Conservation (phyloP, 2,329 filamentous ascomycete species). For the Spiromastix sp. region DNA sequence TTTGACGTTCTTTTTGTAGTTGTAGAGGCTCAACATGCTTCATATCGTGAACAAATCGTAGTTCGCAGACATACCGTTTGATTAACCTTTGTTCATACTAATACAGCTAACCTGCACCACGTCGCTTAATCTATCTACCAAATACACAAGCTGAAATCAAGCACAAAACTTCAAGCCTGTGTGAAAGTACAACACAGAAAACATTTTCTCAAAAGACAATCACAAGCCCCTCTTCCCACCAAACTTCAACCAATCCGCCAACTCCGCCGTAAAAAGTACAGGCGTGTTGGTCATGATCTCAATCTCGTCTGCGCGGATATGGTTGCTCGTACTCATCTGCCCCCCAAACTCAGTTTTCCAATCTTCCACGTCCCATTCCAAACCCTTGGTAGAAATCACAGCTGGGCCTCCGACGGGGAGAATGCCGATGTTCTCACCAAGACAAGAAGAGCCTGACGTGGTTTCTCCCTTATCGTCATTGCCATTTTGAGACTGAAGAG, state of each 20-base stretch:
- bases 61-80: no score
- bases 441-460: constrained; percentile 23
- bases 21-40: no score
- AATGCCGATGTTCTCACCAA: constrained; percentile 76
- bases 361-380: constrained; percentile 82
- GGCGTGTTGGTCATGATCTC: constrained; percentile 52
- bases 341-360: constrained; percentile 72
- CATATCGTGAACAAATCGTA: no score
- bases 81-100: no score
- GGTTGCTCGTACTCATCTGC: constrained; percentile 70
- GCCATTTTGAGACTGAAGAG: constrained; percentile 10
- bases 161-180: no score
- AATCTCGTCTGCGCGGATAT: constrained; percentile 52
- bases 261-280: constrained; percentile 66
- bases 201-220: no score
- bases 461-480: constrained; percentile 25
- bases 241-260: constrained; percentile 34
- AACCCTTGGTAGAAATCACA: constrained; percentile 64
- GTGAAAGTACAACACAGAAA: no score
- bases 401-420: constrained; percentile 72
- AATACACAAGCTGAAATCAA: no score
- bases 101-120: no score
- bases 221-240: no score
- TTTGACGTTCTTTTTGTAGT: no score
- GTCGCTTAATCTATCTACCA: no score